A percentile compares a stretch with the other conserved stretches of the same genome.
Evolutionary conservation across 1,284 basidiomycete genomes (phyloP).

Genomic region (Tylopilus sp.): DNA sequence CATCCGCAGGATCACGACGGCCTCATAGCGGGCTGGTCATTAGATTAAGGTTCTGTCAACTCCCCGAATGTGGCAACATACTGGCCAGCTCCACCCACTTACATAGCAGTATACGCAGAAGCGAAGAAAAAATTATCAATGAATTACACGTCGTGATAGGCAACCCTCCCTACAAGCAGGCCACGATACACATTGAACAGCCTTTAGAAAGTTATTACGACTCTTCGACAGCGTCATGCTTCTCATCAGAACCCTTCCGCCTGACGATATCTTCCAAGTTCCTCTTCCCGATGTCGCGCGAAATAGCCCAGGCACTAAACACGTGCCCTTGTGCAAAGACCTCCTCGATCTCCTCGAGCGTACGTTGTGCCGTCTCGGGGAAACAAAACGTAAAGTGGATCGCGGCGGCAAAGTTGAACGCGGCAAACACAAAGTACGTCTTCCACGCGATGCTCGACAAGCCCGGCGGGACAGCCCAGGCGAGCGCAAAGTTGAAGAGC

Average conservation of each 20-base stretch:
- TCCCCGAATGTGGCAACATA: too few relatives aligned
- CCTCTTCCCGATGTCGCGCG: slow-evolving; percentile 61
- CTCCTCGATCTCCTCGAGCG: slow-evolving; percentile 75
- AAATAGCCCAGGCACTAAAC: slow-evolving; percentile 72
- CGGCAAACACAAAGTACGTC: slow-evolving; percentile 74
- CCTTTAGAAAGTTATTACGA: slow-evolving; percentile 6
- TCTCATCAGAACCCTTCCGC: slow-evolving; percentile 15
- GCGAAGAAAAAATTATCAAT: neutral
- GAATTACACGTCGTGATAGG: neutral
- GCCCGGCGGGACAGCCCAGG: slow-evolving; percentile 62
- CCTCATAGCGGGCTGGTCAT: too few relatives aligned
- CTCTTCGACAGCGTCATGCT: slow-evolving; percentile 6
- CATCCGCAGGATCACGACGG: too few relatives aligned
- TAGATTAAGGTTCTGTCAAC: too few relatives aligned
- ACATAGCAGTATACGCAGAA: too few relatives aligned
- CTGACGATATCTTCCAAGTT: slow-evolving; percentile 48
- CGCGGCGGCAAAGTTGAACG: slow-evolving; percentile 72
- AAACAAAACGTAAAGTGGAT: slow-evolving; percentile 73
- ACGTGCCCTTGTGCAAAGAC: slow-evolving; percentile 67
- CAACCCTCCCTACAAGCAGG: neutral
- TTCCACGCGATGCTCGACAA: slow-evolving; percentile 54
- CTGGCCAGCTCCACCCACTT: too few relatives aligned
- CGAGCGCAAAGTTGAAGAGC: slow-evolving; percentile 73
- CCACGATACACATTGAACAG: too few relatives aligned
- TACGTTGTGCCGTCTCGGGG: slow-evolving; percentile 70